These are phyloP conservation scores for Metarhizium robertsii DNA, from an alignment of 2,329 filamentous ascomycete genomes.

Conservation along the genomic window DNA sequence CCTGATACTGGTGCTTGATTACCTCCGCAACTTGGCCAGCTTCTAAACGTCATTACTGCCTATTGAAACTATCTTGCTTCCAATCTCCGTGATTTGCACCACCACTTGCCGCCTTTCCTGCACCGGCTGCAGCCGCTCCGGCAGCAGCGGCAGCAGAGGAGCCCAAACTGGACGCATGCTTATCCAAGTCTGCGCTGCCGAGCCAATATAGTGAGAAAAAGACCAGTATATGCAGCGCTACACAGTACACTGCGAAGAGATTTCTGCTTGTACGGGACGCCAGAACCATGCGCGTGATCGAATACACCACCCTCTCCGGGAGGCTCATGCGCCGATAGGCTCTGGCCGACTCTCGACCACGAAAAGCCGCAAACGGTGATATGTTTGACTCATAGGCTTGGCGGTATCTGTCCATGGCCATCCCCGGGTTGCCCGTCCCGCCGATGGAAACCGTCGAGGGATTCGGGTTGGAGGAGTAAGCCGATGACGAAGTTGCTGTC, in stretches of 20 bases:
- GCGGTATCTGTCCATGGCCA: slow-evolving; percentile 74
- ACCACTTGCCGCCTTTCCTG: slow-evolving; percentile 26
- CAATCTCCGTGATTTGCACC: slow-evolving; percentile 42
- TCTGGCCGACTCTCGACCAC: slow-evolving; percentile 82
- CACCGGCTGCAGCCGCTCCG: slow-evolving; percentile 31
- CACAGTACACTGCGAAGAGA: slow-evolving; percentile 84
- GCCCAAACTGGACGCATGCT: slow-evolving; percentile 48
- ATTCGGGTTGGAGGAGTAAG: slow-evolving; percentile 64
- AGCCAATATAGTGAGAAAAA: slow-evolving; percentile 83
- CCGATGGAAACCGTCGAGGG: slow-evolving; percentile 58
- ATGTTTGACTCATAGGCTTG: slow-evolving; percentile 92
- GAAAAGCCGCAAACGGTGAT: slow-evolving; percentile 90
- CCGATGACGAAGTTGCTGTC: slow-evolving; percentile 51
- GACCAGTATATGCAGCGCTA: slow-evolving; percentile 79
- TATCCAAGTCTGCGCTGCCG: slow-evolving; percentile 56
- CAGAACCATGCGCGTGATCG: slow-evolving; percentile 81
- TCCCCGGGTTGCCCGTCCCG: slow-evolving; percentile 47
- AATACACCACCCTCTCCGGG: slow-evolving; percentile 83
- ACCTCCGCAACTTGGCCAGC: background rate
- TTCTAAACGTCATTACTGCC: slow-evolving; percentile 15
- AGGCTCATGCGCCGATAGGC: slow-evolving; percentile 91
- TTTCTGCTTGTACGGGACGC: slow-evolving; percentile 87
- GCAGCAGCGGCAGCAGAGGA: slow-evolving; percentile 35
- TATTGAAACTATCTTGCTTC: slow-evolving; percentile 53
- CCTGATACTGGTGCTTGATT: background rate